Percentiles rank a stretch among this genome's conserved stretches.
Evolutionary conservation across 2,329 filamentous ascomycete species (phyloP).

Genomic region (Colletotrichum sp.): DNA sequence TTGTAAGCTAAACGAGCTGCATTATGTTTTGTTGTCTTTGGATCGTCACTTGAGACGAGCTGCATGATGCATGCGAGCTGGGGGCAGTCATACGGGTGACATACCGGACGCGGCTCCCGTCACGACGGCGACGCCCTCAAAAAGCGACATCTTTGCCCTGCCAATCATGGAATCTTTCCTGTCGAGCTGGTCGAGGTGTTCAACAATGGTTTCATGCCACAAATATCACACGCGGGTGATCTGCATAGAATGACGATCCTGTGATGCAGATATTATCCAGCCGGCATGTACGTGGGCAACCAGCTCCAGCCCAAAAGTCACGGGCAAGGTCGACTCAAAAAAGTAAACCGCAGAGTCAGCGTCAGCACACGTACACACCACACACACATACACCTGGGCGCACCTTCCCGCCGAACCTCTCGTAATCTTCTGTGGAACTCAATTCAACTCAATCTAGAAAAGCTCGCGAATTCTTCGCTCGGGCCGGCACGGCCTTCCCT

Average conservation of each 20-base stretch:
- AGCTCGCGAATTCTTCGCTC: not conserved
- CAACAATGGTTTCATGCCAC: not conserved
- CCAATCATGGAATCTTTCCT: not conserved
- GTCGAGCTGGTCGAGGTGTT: not conserved
- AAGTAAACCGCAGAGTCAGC: not conserved
- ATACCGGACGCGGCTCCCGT: constrained; percentile 36
- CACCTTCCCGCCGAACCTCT: not conserved
- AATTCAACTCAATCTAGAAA: not conserved
- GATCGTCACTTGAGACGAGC: not conserved
- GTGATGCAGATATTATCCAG: not conserved
- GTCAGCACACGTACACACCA: not conserved
- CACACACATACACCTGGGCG: not conserved
- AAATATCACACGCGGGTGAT: not conserved
- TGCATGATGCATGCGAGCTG: not conserved
- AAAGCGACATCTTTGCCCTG: constrained; percentile 25
- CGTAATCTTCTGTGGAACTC: not conserved
- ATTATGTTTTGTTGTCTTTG: not conserved
- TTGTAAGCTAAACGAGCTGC: not conserved
- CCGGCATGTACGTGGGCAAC: not conserved
- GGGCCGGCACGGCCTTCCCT: not conserved
- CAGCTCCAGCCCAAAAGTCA: not conserved
- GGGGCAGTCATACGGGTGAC: not conserved
- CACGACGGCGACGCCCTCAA: constrained; percentile 34
- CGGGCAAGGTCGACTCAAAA: not conserved
- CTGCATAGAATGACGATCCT: not conserved